phyloP scores from a whole-genome alignment of 805 yeast genomes.

The Yarrowia sp. region DNA sequence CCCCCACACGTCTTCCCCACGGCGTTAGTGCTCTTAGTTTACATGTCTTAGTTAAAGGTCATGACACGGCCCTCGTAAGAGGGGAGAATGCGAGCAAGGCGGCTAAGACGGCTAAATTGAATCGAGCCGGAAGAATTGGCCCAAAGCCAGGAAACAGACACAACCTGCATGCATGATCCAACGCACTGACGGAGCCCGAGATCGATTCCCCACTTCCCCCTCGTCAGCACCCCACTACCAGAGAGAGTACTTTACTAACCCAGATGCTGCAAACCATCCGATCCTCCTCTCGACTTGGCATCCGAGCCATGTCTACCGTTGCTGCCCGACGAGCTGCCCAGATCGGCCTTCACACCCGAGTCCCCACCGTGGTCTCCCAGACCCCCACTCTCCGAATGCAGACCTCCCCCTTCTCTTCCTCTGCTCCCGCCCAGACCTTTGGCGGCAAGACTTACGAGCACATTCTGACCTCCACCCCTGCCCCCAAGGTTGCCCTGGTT shows the following conservation, averaged over 20 bases:
- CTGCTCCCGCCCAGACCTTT: slow-evolving; percentile 10
- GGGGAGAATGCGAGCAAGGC: not conserved
- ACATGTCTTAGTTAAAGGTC: not conserved
- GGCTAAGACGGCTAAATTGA: no score
- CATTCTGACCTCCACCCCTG: slow-evolving; percentile 42
- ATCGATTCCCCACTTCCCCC: not conserved
- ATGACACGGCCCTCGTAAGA: not conserved
- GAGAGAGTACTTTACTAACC: not conserved
- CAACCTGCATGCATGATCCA: not conserved
- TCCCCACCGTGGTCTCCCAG: not conserved
- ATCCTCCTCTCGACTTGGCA: slow-evolving; percentile 23
- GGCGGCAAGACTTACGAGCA: slow-evolving; percentile 36
- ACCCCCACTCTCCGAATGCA: not conserved
- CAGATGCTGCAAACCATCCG: slow-evolving; percentile 21
- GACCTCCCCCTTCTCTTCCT: slow-evolving; percentile 3
- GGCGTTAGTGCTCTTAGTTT: not conserved
- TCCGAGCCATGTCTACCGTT: slow-evolving; percentile 21
- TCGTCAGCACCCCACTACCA: not conserved
- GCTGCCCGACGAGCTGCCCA: slow-evolving; percentile 25
- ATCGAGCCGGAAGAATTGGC: not conserved
- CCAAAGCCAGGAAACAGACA: not conserved
- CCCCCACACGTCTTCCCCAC: not conserved
- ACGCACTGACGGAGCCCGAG: not conserved
- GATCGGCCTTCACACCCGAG: slow-evolving; percentile 20
- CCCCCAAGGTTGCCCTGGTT: slow-evolving; percentile 41